Percentiles rank a stretch among this genome's conserved stretches.
phyloP scores from a whole-genome alignment of 768 basidiomycete genomes.

The Leucocoprinus leucothites region DNA sequence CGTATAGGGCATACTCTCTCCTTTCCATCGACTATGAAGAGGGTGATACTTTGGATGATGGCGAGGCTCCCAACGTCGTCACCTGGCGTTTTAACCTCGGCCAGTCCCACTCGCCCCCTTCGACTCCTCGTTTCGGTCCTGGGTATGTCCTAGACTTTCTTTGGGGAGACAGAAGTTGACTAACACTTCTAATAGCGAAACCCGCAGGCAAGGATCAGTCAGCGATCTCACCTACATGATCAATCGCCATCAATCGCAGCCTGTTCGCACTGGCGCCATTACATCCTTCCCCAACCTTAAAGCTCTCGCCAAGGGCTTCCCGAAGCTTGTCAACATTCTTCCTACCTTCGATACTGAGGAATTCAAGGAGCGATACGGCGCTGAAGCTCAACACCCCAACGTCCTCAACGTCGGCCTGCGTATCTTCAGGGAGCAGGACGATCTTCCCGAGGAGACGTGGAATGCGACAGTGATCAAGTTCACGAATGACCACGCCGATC shows the following conservation, averaged over 20 bases:
- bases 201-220: slow-evolving; percentile 85
- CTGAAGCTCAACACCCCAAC: slow-evolving; percentile 75
- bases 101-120: slow-evolving; percentile 80
- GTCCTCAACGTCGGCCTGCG: slow-evolving; percentile 94
- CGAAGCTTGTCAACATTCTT: slow-evolving; percentile 66
- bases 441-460: slow-evolving; percentile 76
- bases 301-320: slow-evolving; percentile 70
- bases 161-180: background rate
- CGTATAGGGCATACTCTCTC: slow-evolving; percentile 90
- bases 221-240: slow-evolving; percentile 96
- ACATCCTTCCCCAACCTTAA: slow-evolving; percentile 81
- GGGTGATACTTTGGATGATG: slow-evolving; percentile 81
- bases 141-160: slow-evolving; percentile 32
- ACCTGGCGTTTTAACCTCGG: slow-evolving; percentile 97
- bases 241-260: slow-evolving; percentile 81
- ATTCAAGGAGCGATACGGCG: slow-evolving; percentile 72
- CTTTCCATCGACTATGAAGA: slow-evolving; percentile 94
- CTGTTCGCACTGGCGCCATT: slow-evolving; percentile 86
- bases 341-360: slow-evolving; percentile 73
- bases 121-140: slow-evolving; percentile 66
- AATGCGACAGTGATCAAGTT: slow-evolving; percentile 67
- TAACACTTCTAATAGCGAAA: slow-evolving; percentile 37
- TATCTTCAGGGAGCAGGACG: slow-evolving; percentile 77
- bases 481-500: slow-evolving; percentile 61
- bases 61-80: slow-evolving; percentile 74